These are phyloP conservation scores for Mortierella alpina DNA, from an alignment of 192 early-diverging fungal genomes.

Conservation along the genomic window DNA sequence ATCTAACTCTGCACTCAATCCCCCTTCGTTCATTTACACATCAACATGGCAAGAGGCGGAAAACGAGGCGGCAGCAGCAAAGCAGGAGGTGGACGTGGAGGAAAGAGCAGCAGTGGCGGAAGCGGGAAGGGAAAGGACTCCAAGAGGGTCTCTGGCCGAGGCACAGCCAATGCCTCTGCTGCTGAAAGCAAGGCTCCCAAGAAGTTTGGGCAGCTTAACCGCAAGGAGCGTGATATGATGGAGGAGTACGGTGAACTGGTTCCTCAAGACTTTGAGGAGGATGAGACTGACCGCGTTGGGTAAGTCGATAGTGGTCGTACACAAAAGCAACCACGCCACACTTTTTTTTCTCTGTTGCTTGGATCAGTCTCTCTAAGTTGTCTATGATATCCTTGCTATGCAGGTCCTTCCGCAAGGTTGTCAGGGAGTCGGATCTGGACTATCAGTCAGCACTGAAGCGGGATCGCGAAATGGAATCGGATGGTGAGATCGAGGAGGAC, in stretches of 20 bases:
- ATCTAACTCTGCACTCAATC: neutral
- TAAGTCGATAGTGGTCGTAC: slow-evolving; percentile 17
- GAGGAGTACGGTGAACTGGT: slow-evolving; percentile 79
- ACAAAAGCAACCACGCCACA: neutral
- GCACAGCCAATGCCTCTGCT: slow-evolving; percentile 32
- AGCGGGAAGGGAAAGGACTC: slow-evolving; percentile 16
- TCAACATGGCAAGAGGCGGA: slow-evolving; percentile 36
- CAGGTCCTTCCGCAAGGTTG: slow-evolving; percentile 58
- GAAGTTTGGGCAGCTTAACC: slow-evolving; percentile 59
- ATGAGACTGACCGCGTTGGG: slow-evolving; percentile 56
- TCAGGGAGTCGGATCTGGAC: slow-evolving; percentile 63
- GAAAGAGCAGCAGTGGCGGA: neutral
- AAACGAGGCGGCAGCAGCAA: slow-evolving; percentile 12
- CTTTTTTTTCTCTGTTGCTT: neutral
- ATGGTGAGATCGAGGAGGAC: slow-evolving; percentile 56
- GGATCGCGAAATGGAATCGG: slow-evolving; percentile 54
- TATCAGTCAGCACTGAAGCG: slow-evolving; percentile 55
- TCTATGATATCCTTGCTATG: too few relatives aligned
- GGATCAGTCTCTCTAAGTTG: too few relatives aligned
- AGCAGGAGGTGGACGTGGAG: slow-evolving; percentile 7
- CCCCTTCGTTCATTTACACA: neutral
- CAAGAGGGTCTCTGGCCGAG: slow-evolving; percentile 38
- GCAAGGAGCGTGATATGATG: slow-evolving; percentile 64
- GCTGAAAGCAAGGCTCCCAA: slow-evolving; percentile 49
- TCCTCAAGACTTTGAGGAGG: slow-evolving; percentile 59